phyloP scores from a whole-genome alignment of 1,284 basidiomycete genomes.

The Cystobasidium pallidum region DNA sequence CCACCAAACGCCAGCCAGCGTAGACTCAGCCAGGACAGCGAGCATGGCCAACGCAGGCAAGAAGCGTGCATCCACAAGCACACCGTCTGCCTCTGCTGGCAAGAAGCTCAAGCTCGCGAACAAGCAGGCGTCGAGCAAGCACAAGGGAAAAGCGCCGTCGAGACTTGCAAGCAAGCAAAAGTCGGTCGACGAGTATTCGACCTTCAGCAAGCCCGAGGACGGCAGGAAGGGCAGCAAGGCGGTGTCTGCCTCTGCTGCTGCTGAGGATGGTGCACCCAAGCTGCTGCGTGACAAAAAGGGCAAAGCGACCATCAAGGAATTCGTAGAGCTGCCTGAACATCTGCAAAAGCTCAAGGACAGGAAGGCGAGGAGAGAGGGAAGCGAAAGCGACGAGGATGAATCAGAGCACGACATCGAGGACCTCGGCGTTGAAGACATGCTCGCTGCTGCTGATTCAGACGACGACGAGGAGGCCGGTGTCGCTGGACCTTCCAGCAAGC shows the following conservation, averaged over 20 bases:
- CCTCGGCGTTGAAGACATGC: constrained; percentile 62
- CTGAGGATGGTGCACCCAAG: background rate
- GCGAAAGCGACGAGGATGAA: constrained; percentile 30
- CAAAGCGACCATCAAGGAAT: constrained; percentile 35
- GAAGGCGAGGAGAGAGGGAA: background rate
- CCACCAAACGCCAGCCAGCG: no score
- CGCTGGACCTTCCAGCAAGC: constrained; percentile 61
- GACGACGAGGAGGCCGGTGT: constrained; percentile 60
- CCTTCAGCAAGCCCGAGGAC: constrained; percentile 10
- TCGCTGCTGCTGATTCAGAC: constrained; percentile 62
- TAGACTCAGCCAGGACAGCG: background rate
- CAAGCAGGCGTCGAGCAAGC: constrained; percentile 26
- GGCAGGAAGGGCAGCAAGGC: background rate
- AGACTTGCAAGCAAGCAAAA: constrained; percentile 16
- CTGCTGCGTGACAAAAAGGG: constrained; percentile 42
- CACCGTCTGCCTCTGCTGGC: background rate
- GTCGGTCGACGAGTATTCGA: constrained; percentile 20
- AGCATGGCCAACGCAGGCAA: constrained; percentile 34
- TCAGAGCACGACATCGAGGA: constrained; percentile 52
- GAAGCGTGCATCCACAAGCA: constrained; percentile 18
- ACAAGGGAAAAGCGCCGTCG: constrained; percentile 27
- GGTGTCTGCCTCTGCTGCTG: background rate
- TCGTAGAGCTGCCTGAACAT: constrained; percentile 32
- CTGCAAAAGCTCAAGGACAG: constrained; percentile 5
- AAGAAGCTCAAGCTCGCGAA: constrained; percentile 40